These are phyloP conservation scores for Lycium ferocissimum DNA, from an alignment of 257 asterid species.

Conservation along the genomic window DNA sequence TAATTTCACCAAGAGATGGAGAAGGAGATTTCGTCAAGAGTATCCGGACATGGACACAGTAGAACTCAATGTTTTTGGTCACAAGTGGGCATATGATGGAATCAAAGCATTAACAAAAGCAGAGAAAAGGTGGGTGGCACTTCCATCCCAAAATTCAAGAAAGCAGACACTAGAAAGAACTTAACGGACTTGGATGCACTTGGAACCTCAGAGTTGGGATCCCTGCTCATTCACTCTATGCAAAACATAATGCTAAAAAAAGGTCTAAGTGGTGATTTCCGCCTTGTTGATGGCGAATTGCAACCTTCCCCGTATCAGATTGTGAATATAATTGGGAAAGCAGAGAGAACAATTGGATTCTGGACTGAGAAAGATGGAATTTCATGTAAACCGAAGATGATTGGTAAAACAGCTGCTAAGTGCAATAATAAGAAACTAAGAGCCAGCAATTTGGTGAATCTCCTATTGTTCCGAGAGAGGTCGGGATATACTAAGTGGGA, in stretches of 20 bases:
- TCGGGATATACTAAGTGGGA: slow-evolving; percentile 52
- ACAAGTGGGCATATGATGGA: slow-evolving; percentile 68
- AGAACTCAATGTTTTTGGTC: slow-evolving; percentile 52
- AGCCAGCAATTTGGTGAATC: slow-evolving; percentile 46
- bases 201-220: slow-evolving; percentile 48
- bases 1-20: slow-evolving; percentile 46
- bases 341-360: slow-evolving; percentile 48
- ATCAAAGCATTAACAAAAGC: slow-evolving; percentile 51
- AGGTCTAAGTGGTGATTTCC: slow-evolving; percentile 53
- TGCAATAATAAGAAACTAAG: slow-evolving; percentile 19
- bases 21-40: slow-evolving; percentile 33
- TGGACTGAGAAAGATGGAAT: slow-evolving; percentile 45
- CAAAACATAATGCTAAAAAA: slow-evolving; percentile 32
- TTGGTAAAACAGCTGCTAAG: slow-evolving; percentile 16
- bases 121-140: slow-evolving; percentile 37
- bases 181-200: slow-evolving; percentile 33
- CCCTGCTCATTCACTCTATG: slow-evolving; percentile 39
- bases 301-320: slow-evolving; percentile 48
- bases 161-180: slow-evolving; percentile 24
- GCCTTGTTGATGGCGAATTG: slow-evolving; percentile 42
- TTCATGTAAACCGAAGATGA: slow-evolving; percentile 26
- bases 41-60: slow-evolving; percentile 33
- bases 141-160: slow-evolving; percentile 28
- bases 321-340: slow-evolving; percentile 49
- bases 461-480: slow-evolving; percentile 49